Percentiles rank a stretch among this genome's conserved stretches.
Conservation (phyloP, 1,284 basidiomycete genomes). For the Apiotrichum akiyoshidainum region DNA sequence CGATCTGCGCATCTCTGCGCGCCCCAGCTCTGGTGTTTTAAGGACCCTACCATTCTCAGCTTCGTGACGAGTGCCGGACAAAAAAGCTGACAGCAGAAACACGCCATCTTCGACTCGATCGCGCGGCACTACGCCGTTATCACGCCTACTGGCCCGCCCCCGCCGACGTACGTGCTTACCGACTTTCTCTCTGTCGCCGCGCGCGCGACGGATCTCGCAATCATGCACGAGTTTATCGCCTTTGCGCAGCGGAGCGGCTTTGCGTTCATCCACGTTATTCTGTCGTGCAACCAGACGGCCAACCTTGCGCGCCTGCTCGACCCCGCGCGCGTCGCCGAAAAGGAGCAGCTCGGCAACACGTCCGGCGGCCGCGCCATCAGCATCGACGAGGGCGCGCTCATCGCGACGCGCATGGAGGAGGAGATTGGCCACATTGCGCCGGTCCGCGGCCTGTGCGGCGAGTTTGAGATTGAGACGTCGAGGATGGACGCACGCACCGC, state of each 20-base stretch:
- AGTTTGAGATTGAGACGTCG: constrained; percentile 37
- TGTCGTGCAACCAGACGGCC: constrained; percentile 22
- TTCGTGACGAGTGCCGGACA: too few species aligned
- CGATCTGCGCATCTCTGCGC: too few species aligned
- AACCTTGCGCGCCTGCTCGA: constrained; percentile 21
- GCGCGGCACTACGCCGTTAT: constrained; percentile 7
- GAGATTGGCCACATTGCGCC: constrained; percentile 28
- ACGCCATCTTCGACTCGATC: constrained; percentile 18
- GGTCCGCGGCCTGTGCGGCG: constrained; percentile 25
- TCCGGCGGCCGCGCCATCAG: neutral
- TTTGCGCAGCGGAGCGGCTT: constrained; percentile 12
- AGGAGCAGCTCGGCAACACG: neutral
- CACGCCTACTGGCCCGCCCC: constrained; percentile 14
- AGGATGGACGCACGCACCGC: constrained; percentile 18
- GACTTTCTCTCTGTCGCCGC: constrained; percentile 20
- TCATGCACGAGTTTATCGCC: constrained; percentile 18
- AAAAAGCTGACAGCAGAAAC: constrained; percentile 10
- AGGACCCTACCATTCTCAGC: too few species aligned
- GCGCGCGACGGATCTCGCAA: constrained; percentile 14
- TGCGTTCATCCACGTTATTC: constrained; percentile 31
- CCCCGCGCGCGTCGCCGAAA: neutral
- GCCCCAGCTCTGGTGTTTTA: too few species aligned
- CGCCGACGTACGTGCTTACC: constrained; percentile 15
- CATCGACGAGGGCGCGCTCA: constrained; percentile 18
- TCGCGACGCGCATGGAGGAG: constrained; percentile 37